Percentiles rank a stretch among this genome's conserved stretches.
These are phyloP conservation scores for Russula dissimulans DNA, from an alignment of 768 basidiomycete genomes.

Conservation along the genomic window DNA sequence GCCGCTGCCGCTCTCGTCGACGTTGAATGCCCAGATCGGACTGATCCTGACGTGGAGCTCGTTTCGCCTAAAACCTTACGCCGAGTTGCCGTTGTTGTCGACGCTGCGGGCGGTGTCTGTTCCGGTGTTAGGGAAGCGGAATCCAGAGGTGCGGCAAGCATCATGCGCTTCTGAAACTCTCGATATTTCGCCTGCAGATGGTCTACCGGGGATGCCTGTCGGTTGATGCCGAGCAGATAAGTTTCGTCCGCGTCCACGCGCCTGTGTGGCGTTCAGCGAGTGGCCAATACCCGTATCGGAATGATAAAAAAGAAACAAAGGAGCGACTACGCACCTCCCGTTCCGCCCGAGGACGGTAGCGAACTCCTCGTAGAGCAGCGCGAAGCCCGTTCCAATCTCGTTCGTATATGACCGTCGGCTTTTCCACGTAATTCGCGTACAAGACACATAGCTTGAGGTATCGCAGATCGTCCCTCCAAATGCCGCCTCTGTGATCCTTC, in stretches of 20 bases:
- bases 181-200: slow-evolving; percentile 66
- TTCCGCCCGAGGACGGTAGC: slow-evolving; percentile 76
- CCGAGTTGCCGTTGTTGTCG: slow-evolving; percentile 25
- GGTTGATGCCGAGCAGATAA: slow-evolving; percentile 80
- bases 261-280: slow-evolving; percentile 32
- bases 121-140: slow-evolving; percentile 24
- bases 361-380: slow-evolving; percentile 87
- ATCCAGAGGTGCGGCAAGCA: slow-evolving; percentile 35
- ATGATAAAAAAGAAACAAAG: slow-evolving; percentile 15
- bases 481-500: slow-evolving; percentile 62
- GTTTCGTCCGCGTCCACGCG: slow-evolving; percentile 83
- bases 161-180: slow-evolving; percentile 91
- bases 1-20: slow-evolving; percentile 14
- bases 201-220: slow-evolving; percentile 73
- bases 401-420: slow-evolving; percentile 84
- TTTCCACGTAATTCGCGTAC: slow-evolving; percentile 89
- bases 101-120: slow-evolving; percentile 25
- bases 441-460: slow-evolving; percentile 93
- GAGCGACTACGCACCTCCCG: slow-evolving; percentile 47
- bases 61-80: slow-evolving; percentile 41
- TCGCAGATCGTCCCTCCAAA: slow-evolving; percentile 70
- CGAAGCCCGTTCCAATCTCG: slow-evolving; percentile 77
- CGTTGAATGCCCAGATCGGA: slow-evolving; percentile 22
- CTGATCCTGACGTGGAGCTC: slow-evolving; percentile 25
- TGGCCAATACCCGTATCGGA: not conserved